These are phyloP conservation scores for Arabidopsis suecica DNA, from an alignment of 345 rosid species.

Conservation along the genomic window DNA sequence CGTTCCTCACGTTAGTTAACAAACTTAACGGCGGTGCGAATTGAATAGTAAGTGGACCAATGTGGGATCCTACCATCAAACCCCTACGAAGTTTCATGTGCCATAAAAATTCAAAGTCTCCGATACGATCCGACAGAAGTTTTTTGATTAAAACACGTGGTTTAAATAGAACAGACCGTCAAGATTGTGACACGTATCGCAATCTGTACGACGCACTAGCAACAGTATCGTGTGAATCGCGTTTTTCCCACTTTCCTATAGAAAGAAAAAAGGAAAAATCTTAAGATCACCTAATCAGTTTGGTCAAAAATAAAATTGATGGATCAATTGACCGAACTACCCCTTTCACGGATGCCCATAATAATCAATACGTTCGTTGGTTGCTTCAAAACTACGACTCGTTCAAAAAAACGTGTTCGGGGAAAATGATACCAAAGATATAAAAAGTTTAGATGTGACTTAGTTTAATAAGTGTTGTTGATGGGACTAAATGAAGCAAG, in stretches of 20 bases:
- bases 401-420: conserved; percentile 36
- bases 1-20: conserved; percentile 10
- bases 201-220: conserved; percentile 22
- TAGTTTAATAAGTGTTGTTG: neutral
- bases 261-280: conserved; percentile 3
- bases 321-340: conserved; percentile 7
- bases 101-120: conserved; percentile 5
- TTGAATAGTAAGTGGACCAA: conserved; percentile 23
- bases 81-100: conserved; percentile 19
- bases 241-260: conserved; percentile 31
- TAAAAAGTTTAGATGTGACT: conserved; percentile 5
- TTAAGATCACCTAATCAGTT: conserved; percentile 31
- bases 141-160: conserved; percentile 31
- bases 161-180: conserved; percentile 1
- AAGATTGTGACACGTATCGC: conserved; percentile 36
- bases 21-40: conserved; percentile 1
- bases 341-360: conserved; percentile 32
- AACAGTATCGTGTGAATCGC: conserved; percentile 34
- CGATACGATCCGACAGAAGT: conserved; percentile 29
- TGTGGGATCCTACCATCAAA: conserved; percentile 1
- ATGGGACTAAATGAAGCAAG: neutral
- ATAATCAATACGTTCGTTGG: conserved; percentile 7
- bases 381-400: conserved; percentile 25
- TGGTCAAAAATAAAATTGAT: conserved; percentile 13
- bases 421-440: neutral